Evolutionary conservation across 495 filamentous ascomycete genomes (phyloP).

Genomic region (Aspergillus heteromorphus): DNA sequence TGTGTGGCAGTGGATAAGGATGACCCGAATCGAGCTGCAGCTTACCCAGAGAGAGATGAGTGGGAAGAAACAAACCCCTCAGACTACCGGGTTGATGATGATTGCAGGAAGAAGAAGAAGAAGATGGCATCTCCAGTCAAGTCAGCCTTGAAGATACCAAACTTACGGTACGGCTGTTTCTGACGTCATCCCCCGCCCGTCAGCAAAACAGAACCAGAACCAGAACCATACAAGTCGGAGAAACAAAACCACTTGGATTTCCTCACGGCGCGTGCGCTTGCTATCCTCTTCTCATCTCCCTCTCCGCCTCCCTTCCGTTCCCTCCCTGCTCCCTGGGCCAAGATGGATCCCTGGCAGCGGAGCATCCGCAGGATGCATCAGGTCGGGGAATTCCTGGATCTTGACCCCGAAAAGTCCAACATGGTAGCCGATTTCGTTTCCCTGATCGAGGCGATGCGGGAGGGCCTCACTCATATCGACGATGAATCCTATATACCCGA

Average conservation of each 20-base stretch:
- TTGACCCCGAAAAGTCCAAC: constrained; percentile 22
- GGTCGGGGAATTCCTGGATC: constrained; percentile 27
- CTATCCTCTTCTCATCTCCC: constrained; percentile 1
- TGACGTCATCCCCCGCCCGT: constrained; percentile 1
- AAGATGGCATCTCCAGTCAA: not conserved
- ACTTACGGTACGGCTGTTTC: not conserved
- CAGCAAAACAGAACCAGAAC: not conserved
- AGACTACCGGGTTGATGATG: no score
- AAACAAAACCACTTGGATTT: not conserved
- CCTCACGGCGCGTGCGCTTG: not conserved
- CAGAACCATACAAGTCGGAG: no score
- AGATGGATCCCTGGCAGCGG: constrained; percentile 24
- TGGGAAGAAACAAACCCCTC: no score
- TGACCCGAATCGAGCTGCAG: no score
- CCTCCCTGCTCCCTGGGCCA: not conserved
- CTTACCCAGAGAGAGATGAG: no score
- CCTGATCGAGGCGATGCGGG: constrained; percentile 26
- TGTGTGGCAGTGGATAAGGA: not conserved
- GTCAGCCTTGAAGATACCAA: no score
- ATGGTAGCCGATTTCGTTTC: constrained; percentile 23
- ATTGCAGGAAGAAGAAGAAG: not conserved
- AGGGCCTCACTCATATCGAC: constrained; percentile 26
- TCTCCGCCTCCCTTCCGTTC: not conserved
- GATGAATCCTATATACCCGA: constrained; percentile 23
- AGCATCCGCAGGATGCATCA: constrained; percentile 28